These are phyloP conservation scores for Lactifluus piperatus DNA, from an alignment of 768 basidiomycete species.

Conservation along the genomic window DNA sequence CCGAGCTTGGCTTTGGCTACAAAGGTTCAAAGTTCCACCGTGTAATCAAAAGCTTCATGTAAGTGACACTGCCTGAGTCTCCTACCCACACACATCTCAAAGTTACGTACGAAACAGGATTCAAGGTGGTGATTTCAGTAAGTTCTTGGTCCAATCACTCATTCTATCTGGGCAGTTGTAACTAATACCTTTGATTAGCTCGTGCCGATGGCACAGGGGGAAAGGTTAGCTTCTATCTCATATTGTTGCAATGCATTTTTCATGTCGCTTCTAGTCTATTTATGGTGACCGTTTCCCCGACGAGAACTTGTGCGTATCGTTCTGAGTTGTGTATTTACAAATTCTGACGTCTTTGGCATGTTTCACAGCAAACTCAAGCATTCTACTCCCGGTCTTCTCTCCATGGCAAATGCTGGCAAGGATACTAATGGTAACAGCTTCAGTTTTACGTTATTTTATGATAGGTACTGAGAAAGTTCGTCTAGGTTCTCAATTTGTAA, in stretches of 20 bases:
- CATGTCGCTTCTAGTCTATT: slow-evolving; percentile 50
- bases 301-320: slow-evolving; percentile 77
- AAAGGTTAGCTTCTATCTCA: slow-evolving; percentile 44
- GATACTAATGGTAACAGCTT: slow-evolving; percentile 74
- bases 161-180: slow-evolving; percentile 10
- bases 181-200: slow-evolving; percentile 34
- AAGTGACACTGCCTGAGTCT: slow-evolving; percentile 8
- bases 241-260: background rate
- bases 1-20: slow-evolving; percentile 71
- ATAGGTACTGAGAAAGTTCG: slow-evolving; percentile 8
- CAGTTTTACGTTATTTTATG: background rate
- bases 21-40: slow-evolving; percentile 96
- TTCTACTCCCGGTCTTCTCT: slow-evolving; percentile 76
- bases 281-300: slow-evolving; percentile 88
- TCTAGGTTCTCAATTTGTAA: slow-evolving; percentile 79
- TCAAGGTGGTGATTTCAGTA: slow-evolving; percentile 97
- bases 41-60: slow-evolving; percentile 92
- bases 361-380: slow-evolving; percentile 83
- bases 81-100: slow-evolving; percentile 21
- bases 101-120: slow-evolving; percentile 44
- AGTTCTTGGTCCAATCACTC: slow-evolving; percentile 28
- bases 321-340: background rate
- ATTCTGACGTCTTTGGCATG: background rate
- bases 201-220: slow-evolving; percentile 85
- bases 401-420: slow-evolving; percentile 91